Base-by-base conservation (phyloP, 2,329 filamentous ascomycete species). In the Xylariaceae sp. region DNA sequence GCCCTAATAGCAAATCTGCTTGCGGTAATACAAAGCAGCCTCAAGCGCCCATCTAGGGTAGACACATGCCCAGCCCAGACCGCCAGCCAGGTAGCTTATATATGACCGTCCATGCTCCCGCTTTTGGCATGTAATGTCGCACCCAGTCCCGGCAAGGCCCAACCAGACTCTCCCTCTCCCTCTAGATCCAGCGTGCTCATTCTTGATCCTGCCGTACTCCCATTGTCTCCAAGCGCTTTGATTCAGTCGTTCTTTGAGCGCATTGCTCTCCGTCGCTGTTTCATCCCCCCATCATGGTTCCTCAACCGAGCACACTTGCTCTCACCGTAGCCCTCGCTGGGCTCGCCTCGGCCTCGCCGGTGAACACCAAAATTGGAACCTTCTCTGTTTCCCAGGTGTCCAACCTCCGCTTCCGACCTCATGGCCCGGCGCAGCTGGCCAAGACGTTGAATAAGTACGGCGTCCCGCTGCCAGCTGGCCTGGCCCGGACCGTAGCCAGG, bases 391-490 rank as follows among this genome's bases (percentile, higher is more conserved):
- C 58, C 32, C 64, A 65, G 49, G 59, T 66, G 34, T 55, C 55
- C 40, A 65, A 65, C 53, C 47, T 51, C 32, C 49, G 59, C 47
- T 67, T 65, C 57, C 54, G 49, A 45, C 49, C 58, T 29, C 58
- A 63, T 46, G 65, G 65, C 39, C 61, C 64, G 15, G 41, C 57
- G 2, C 61, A 65, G 43, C 44, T 67, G 47, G 63, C 64, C 40
- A 66, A 58, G 54, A 52, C 65, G 5, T 61, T 65, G 41, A 36
- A 61, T 19, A 67, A 67, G 51, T 67, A 66, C 49, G 65, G 65
- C 5, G 59, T 39, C 36, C 44, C 63, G 44, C 26, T 66, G n/a
- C 65, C 65, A 3, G 58, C 62, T 5, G 56, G 51, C n/a, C 55
- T 67, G 5, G 55, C 59, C 16, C 59, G 51, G 36, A 62, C 55